These are phyloP conservation scores for Aspergillus biplanus DNA, from an alignment of 495 filamentous ascomycete species.

Conservation along the genomic window DNA sequence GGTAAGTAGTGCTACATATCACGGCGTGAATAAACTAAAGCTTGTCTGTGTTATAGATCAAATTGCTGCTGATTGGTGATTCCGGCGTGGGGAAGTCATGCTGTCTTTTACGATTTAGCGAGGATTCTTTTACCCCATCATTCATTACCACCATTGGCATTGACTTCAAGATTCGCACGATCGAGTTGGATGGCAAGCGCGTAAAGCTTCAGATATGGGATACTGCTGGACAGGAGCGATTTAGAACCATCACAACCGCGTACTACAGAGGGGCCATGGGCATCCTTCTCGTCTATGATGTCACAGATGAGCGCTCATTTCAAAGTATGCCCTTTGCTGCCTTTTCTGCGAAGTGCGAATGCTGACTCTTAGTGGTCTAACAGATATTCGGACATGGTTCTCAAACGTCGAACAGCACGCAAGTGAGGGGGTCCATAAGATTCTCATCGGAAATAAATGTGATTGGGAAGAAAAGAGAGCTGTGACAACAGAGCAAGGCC, in stretches of 20 bases:
- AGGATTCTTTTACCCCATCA: slow-evolving; percentile 96
- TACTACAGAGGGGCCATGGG: slow-evolving; percentile 99
- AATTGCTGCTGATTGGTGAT: slow-evolving; percentile 96
- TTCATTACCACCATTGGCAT: slow-evolving; percentile 99
- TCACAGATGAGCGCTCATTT: slow-evolving; percentile 95
- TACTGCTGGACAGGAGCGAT: slow-evolving; percentile 96
- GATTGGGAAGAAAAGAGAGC: slow-evolving; percentile 99
- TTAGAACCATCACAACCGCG: slow-evolving; percentile 97
- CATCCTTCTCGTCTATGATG: slow-evolving; percentile 96
- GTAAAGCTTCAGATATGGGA: slow-evolving; percentile 99
- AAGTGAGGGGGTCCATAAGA: slow-evolving; percentile 99
- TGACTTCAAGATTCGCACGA: slow-evolving; percentile 99
- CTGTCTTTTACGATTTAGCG: slow-evolving; percentile 96
- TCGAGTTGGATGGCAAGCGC: slow-evolving; percentile 96
- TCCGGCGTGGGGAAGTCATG: slow-evolving; percentile 98
- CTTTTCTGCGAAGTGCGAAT: background rate
- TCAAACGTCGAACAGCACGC: slow-evolving; percentile 99
- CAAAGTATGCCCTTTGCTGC: slow-evolving; percentile 71
- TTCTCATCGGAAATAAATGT: slow-evolving; percentile 99
- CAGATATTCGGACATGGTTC: slow-evolving; percentile 99
- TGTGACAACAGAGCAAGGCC: slow-evolving; percentile 89
- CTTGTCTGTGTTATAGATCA: slow-evolving; percentile 68
- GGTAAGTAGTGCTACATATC: slow-evolving; percentile 55
- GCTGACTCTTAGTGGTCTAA: slow-evolving; percentile 6
- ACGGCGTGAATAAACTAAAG: slow-evolving; percentile 12